Base-by-base conservation (phyloP, 768 basidiomycete species). In the Cyathus striatus region DNA sequence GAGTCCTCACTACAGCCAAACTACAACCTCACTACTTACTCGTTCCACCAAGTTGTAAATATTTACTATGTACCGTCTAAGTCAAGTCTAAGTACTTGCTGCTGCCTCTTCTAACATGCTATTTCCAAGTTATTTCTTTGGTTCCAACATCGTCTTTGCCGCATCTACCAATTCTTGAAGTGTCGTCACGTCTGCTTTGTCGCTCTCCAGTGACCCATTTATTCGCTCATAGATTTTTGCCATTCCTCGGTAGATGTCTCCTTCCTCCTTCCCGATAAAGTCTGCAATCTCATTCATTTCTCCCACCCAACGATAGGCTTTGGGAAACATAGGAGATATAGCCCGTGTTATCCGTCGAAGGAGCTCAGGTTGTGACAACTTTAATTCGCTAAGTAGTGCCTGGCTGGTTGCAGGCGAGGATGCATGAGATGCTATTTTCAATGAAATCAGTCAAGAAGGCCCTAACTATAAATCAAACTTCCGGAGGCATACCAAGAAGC, bases 201-300 rank as follows among this genome's bases (percentile, higher is more conserved):
- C 64, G 23, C 63, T 64, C 25, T 62, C 55, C 35, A 73, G 44
- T 2, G 72, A 68, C 30, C 46, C 49, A 35, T 72, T 69, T 2
- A 80, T 54, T 25, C 73, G 58, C 45, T 65, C 58, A 48, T 74
- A 79, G 42, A 73, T 45, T 45, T 60, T 60, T 18, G 76, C 66
- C 33, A 79, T 51, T 6, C 76, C 79, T 37, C 64, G 54, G 52
- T 78, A 74, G 4, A 73, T 69, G 18, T 70, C 63, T 0, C 66
- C 68, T 44, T 71, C 68, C 1, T 53, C 62, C 5, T 61, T 66
- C 6, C 70, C 70, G 7, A 82, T 74, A 55, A 81, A 82, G 5
- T 58, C 63, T 2, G 72, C 69, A 30, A 84, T 80, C 56, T 83
- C 82, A 40, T 75, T 63, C 80, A 80, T 82, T 62, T 83, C 79